Base-by-base conservation (phyloP, 31 red algal species). In the Asparagopsis taxiformis region DNA sequence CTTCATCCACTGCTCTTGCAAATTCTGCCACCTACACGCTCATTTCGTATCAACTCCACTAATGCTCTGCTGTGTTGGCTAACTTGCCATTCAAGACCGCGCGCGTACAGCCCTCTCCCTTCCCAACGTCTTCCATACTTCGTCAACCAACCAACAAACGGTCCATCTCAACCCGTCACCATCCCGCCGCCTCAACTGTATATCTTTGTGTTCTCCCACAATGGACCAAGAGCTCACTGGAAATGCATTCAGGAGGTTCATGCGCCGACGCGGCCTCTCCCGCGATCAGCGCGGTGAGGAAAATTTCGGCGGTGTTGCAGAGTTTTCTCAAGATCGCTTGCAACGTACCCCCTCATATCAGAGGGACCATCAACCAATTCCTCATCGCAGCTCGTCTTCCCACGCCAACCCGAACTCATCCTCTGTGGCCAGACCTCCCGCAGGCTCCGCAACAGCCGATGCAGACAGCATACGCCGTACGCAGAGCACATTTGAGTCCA, bases 161-260 rank as follows among this genome's bases (percentile, higher is more conserved):
- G n/a, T n/a, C n/a, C n/a, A n/a, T n/a, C n/a, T n/a, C n/a, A n/a
- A n/a, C n/a, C n/a, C n/a, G n/a, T n/a, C n/a, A n/a, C n/a, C n/a
- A n/a, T n/a, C n/a, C n/a, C n/a, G n/a, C n/a, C n/a, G n/a, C n/a
- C n/a, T n/a, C n/a, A n/a, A n/a, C n/a, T n/a, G n/a, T n/a, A n/a
- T 62, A 6, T 4, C 58, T 28, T 62, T 13, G 23, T 28, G 4
- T 26, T 16, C 58, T 29, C 31, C 58, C 20, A 13, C 23, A 26
- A 88, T 88, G 83, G 83, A 88, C 41, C 63, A 77, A 61, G 83
- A 88, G 54, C 53, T 88, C 17, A 72, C 72, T 34, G 65, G 55
- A 51, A 88, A 88, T 38, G 83, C 53, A 6, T 88, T 88, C 73
- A 67, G 32, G 48, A 56, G 83, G 16, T 88, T 88, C 41, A 63